Conservation (phyloP, 768 basidiomycete species). For the Panaeolus papilionaceus region DNA sequence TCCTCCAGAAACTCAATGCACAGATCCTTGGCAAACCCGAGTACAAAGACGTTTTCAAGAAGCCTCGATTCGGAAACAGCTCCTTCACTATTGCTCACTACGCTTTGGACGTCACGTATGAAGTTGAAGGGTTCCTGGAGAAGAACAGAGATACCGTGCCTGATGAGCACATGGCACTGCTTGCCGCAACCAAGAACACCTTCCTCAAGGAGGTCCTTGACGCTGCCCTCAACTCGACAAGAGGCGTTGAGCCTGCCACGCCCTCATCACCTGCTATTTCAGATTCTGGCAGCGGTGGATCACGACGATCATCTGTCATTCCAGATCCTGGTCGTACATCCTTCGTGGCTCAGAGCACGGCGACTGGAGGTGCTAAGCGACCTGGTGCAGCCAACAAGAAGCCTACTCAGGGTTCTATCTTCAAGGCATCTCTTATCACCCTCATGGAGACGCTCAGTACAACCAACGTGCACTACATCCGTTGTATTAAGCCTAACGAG, state of each 20-base stretch:
- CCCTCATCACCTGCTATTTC: slow-evolving; percentile 80
- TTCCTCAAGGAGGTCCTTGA: slow-evolving; percentile 97
- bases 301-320: slow-evolving; percentile 83
- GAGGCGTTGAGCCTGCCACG: slow-evolving; percentile 67
- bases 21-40: slow-evolving; percentile 83
- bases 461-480: slow-evolving; percentile 98
- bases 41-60: slow-evolving; percentile 92
- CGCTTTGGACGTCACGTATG: slow-evolving; percentile 97
- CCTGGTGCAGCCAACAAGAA: slow-evolving; percentile 79
- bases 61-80: slow-evolving; percentile 97
- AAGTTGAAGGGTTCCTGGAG: slow-evolving; percentile 97
- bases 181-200: slow-evolving; percentile 85
- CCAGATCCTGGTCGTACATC: slow-evolving; percentile 86
- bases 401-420: slow-evolving; percentile 97
- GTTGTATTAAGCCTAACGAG: slow-evolving; percentile 99
- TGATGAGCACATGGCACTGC: slow-evolving; percentile 93
- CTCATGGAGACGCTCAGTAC: slow-evolving; percentile 98
- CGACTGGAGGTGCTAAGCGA: slow-evolving; percentile 54
- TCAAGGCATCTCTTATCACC: slow-evolving; percentile 92
- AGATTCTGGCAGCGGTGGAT: slow-evolving; percentile 77
- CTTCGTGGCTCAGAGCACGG: slow-evolving; percentile 58
- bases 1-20: slow-evolving; percentile 89
- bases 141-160: slow-evolving; percentile 99
- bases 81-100: slow-evolving; percentile 99
- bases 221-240: slow-evolving; percentile 80